Evolutionary conservation across 2,329 filamentous ascomycete species (phyloP).

Genomic region (Colletotrichum orbiculare): DNA sequence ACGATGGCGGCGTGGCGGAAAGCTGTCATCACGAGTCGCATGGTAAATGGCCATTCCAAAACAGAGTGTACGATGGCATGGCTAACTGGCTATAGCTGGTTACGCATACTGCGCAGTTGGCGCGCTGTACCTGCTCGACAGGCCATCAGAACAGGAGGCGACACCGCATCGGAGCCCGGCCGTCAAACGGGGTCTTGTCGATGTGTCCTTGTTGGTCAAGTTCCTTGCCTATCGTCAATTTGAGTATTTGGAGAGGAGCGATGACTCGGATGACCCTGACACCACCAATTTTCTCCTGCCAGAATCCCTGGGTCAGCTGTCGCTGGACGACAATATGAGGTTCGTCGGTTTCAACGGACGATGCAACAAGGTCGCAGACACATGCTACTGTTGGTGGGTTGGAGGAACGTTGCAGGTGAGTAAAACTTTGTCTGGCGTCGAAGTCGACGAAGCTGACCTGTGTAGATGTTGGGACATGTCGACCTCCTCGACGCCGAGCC

Average conservation of each 20-base stretch:
- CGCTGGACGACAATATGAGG: constrained; percentile 45
- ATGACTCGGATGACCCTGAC: constrained; percentile 54
- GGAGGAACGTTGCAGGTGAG: constrained; percentile 67
- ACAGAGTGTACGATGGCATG: not conserved
- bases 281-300: constrained; percentile 45
- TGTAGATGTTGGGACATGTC: constrained; percentile 67
- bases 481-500: constrained; percentile 68
- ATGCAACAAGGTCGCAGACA: constrained; percentile 91
- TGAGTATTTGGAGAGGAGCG: constrained; percentile 61
- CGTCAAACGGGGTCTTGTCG: constrained; percentile 49
- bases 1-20: constrained; percentile 87
- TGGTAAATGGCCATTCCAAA: constrained; percentile 59
- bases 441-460: constrained; percentile 9
- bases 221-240: constrained; percentile 77
- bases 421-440: constrained; percentile 50
- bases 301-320: constrained; percentile 49
- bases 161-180: constrained; percentile 45
- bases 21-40: constrained; percentile 80
- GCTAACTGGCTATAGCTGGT: constrained; percentile 69
- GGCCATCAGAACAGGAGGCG: constrained; percentile 57
- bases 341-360: constrained; percentile 89
- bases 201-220: constrained; percentile 47
- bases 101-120: constrained; percentile 91
- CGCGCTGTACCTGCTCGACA: constrained; percentile 79
- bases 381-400: constrained; percentile 97